phyloP scores from a whole-genome alignment of 129 eudicot species.

The carrot (Daucus carota) region DH1_v3.0 NC_030388.2:1471501-1472000 shows the following conservation, averaged over 20 bases:
- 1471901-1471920: constrained; percentile 52
- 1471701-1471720: constrained; percentile 20
- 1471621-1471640: constrained; percentile 48
- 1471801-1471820: constrained; percentile 42
- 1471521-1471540: too few species aligned
- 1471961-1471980: constrained; percentile 49
- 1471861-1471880: constrained; percentile 43
- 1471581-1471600: too few species aligned
- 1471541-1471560: too few species aligned
- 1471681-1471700: constrained; percentile 38
- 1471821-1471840: constrained; percentile 33
- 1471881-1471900: constrained; percentile 46
- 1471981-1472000: constrained; percentile 23
- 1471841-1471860: constrained; percentile 76
- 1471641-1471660: constrained; percentile 3
- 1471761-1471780: constrained; percentile 37
- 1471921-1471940: constrained; percentile 65
- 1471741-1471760: constrained; percentile 19
- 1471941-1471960: constrained; percentile 51
- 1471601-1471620: constrained; percentile 34
- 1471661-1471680: constrained; percentile 48
- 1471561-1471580: too few species aligned
- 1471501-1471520: too few species aligned
- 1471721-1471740: constrained; percentile 48
- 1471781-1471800: constrained; percentile 33